Percentiles rank a stretch among this genome's conserved stretches.
These are phyloP conservation scores for Arachnomyces sp. DNA, from an alignment of 2,329 filamentous ascomycete genomes.

Conservation along the genomic window DNA sequence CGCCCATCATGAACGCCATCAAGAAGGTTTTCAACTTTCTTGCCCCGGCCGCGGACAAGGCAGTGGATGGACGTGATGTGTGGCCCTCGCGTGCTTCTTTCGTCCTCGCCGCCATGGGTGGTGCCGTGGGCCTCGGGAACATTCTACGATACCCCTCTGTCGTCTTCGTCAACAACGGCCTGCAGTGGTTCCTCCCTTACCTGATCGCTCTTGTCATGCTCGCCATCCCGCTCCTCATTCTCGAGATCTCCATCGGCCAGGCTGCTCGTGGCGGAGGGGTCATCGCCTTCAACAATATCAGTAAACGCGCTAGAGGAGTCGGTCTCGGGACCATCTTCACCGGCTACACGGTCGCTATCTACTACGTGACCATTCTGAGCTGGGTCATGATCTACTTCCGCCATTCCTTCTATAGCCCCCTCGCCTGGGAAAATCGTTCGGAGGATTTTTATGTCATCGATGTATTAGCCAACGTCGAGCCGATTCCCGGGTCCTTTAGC, in stretches of 20 bases:
- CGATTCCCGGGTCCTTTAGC: slow-evolving; percentile 33
- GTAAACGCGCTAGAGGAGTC: slow-evolving; percentile 47
- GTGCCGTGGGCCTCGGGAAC: slow-evolving; percentile 53
- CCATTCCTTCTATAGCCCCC: slow-evolving; percentile 47
- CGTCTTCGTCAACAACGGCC: slow-evolving; percentile 53
- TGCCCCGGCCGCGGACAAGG: slow-evolving; percentile 25
- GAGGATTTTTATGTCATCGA: slow-evolving; percentile 47
- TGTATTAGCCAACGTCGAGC: slow-evolving; percentile 43
- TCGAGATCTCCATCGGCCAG: slow-evolving; percentile 48
- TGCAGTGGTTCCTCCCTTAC: slow-evolving; percentile 56
- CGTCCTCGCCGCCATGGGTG: slow-evolving; percentile 52
- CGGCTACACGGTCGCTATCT: slow-evolving; percentile 47
- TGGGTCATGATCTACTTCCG: slow-evolving; percentile 56
- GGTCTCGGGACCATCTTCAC: slow-evolving; percentile 48
- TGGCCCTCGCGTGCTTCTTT: slow-evolving; percentile 52
- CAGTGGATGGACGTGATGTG: slow-evolving; percentile 43
- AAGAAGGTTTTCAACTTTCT: slow-evolving; percentile 22
- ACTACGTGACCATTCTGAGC: slow-evolving; percentile 50
- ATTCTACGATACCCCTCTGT: slow-evolving; percentile 52
- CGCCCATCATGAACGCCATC: no score
- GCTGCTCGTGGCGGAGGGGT: slow-evolving; percentile 51
- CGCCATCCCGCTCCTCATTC: slow-evolving; percentile 49
- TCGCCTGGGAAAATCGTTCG: slow-evolving; percentile 47
- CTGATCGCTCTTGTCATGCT: slow-evolving; percentile 49
- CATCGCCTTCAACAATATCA: slow-evolving; percentile 49